Base-by-base conservation (phyloP, 2,329 filamentous ascomycete species). In the Sclerotinia sclerotiorum region DNA sequence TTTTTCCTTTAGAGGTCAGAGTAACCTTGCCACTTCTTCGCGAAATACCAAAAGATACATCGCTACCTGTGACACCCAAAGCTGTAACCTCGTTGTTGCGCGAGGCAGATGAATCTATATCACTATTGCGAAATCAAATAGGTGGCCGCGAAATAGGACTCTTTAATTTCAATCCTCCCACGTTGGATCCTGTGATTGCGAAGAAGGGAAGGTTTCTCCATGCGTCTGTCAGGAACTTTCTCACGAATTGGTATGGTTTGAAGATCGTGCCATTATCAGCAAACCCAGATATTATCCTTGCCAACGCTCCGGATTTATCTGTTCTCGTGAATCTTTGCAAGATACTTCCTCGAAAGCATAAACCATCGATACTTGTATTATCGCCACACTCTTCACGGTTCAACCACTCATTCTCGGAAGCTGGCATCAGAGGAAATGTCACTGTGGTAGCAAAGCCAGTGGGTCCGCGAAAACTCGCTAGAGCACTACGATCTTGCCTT, bases 381-480 rank as follows among this genome's bases (percentile, higher is more conserved):
- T 77, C 73, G 39, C 76, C 76, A 6, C 75, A 77, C 21, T 72
- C 70, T 19, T 72, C 75, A 2, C 68, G 70, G 3, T 74, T 74
- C 67, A 71, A 75, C 35, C 74, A 73, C 5, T 65, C 60, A 5
- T 48, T 70, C 2, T 67, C 68, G 15, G 44, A 69, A 7, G 27
- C 63, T 3, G 72, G 72, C 5, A 54, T 68, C 0, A 68, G 71
- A 32, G 68, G 68, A n/a, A 76, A 76, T 32, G 55, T 77, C n/a
- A 72, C 73, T 3, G 77, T 73, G 63, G 72, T 77, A 27, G 75
- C 73, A 1, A 78, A 77, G 61, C 76, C 76, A 13, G 71, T 77
- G 24, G 76, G 76, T 0, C 76, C 76, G 4, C 61, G 77, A 17
- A 78, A 78, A 65, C 72, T 77, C 15, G 76, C 75, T 44, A 73